Evolutionary conservation across 768 basidiomycete species (phyloP).

Genomic region (Lentinula sp.): DNA sequence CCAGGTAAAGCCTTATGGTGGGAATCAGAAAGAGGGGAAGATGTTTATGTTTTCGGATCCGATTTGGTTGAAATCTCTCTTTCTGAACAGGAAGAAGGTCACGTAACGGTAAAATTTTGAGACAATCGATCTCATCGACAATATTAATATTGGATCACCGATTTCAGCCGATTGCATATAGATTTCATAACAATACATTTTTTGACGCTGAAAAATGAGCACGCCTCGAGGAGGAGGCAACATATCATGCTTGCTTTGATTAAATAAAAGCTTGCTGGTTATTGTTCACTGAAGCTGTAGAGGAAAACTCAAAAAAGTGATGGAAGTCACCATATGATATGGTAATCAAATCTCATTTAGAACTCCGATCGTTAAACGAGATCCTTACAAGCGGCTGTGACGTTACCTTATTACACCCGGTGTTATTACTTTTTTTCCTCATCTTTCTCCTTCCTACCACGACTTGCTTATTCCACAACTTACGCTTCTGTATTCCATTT

Average conservation of each 20-base stretch:
- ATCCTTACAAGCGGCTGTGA: not conserved
- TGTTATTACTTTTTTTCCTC: not conserved
- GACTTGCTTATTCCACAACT: not conserved
- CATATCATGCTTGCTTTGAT: too few species aligned
- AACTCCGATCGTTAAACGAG: slow-evolving; percentile 3
- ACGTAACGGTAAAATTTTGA: slow-evolving; percentile 4
- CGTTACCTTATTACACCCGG: not conserved
- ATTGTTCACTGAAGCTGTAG: not conserved
- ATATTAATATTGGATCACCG: slow-evolving; percentile 11
- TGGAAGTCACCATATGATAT: not conserved
- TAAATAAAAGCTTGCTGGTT: too few species aligned
- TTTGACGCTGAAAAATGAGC: slow-evolving; percentile 3
- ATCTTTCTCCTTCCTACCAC: not conserved
- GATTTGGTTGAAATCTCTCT: not conserved
- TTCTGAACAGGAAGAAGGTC: not conserved
- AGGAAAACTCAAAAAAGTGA: not conserved
- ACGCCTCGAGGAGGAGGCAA: too few species aligned
- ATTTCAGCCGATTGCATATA: slow-evolving; percentile 6
- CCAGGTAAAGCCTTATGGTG: not conserved
- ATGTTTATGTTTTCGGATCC: slow-evolving; percentile 1
- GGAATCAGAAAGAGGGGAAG: not conserved
- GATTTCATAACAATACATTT: slow-evolving; percentile 1
- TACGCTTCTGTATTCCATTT: not conserved
- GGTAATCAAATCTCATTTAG: not conserved
- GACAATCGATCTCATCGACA: slow-evolving; percentile 17